Evolutionary conservation across 2,329 filamentous ascomycete species (phyloP), one percentile per base, ranked within the genome.

Genomic region (Xylaria sp.): DNA sequence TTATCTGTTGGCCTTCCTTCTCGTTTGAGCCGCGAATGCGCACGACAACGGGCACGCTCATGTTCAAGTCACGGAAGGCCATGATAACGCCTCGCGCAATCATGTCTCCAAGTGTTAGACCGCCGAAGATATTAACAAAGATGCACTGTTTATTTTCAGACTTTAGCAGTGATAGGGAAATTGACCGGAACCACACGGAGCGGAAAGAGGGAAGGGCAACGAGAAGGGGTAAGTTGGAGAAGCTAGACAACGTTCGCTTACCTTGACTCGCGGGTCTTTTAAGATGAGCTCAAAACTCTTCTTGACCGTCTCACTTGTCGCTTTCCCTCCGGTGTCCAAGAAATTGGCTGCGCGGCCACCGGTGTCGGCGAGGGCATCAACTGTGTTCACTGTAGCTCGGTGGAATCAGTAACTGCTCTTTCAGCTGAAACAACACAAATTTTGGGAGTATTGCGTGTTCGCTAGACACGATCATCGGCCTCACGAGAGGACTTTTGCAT

Each of bases 301-400:
- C 77, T 91, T 90, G 73, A 97, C 93, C 0, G 94, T 97, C 72
- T 91, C 89, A 36, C 88, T 88, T 0, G 94, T 97, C 0, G 94
- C 94, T 79, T 97, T 96, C 43, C 94, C 94, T 33, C 94, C 94
- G 0, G 93, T 97, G 78, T 97, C 94, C 64, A 97, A 85, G 79
- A 97, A 97, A 75, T 97, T 97, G 12, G 93, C 89, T 28, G 91
- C 91, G 41, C 84, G 81, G 1, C 92, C 92, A 9, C 90, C 90
- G 64, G 89, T 87, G 13, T 89, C 82, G 2, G 87, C 84, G 1
- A 97, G 87, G 0, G 92, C 91, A 78, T 97, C 94, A 68, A 94
- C 90, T 0, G 94, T 97, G 78, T 96, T 96, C 92, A 97, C 41
- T 46, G 2, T n/a, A 46, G 15, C 18, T 46, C 13, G 18, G 3